phyloP scores from a whole-genome alignment of 2,329 filamentous ascomycete species.

The Colletotrichum lini region DNA sequence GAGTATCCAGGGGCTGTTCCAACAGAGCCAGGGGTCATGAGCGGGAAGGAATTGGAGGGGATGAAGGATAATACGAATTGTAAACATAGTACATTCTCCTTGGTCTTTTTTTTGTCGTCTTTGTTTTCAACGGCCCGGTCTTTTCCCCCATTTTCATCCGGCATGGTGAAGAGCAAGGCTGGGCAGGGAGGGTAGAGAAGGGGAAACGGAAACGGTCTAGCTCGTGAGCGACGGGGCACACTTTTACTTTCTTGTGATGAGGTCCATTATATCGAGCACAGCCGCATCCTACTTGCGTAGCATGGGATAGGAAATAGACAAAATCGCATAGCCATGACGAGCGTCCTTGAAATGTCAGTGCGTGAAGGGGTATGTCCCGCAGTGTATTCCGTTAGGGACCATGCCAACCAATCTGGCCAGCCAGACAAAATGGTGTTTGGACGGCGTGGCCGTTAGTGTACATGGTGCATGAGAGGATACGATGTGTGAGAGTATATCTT shows the following conservation, averaged over 20 bases:
- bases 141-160: neutral
- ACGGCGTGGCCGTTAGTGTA: too few species aligned
- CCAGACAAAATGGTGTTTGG: too few species aligned
- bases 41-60: neutral
- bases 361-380: too few species aligned
- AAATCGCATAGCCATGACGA: neutral
- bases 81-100: slow-evolving; percentile 28
- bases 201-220: slow-evolving; percentile 30
- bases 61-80: slow-evolving; percentile 7
- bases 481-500: too few species aligned
- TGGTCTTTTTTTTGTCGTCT: neutral
- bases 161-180: slow-evolving; percentile 13
- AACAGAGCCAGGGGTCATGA: slow-evolving; percentile 57
- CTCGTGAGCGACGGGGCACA: slow-evolving; percentile 29
- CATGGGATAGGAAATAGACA: slow-evolving; percentile 35
- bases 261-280: slow-evolving; percentile 31
- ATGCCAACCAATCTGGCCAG: too few species aligned
- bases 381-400: too few species aligned
- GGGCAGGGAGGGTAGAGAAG: neutral
- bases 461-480: too few species aligned
- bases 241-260: slow-evolving; percentile 38
- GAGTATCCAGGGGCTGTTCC: slow-evolving; percentile 60
- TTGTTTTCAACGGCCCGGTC: neutral
- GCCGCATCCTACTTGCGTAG: slow-evolving; percentile 30
- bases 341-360: too few species aligned